Percentiles rank a stretch among this genome's conserved stretches.
These are phyloP conservation scores for Rhododendron vialii DNA, from an alignment of 148 eudicot genomes.

Conservation along the genomic window DNA sequence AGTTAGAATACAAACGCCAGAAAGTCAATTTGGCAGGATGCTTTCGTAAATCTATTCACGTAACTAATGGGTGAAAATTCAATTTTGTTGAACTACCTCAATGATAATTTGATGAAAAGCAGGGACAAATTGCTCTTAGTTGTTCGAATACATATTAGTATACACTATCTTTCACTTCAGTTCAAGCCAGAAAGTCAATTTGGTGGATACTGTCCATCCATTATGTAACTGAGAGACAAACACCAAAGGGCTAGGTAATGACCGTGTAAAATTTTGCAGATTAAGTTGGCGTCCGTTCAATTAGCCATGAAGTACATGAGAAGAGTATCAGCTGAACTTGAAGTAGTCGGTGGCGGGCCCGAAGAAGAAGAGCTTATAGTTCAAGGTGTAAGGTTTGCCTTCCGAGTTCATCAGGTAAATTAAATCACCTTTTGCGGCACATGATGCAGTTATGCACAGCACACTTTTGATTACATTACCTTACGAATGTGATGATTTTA, in stretches of 20 bases:
- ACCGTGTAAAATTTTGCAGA: constrained; percentile 34
- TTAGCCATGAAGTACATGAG: constrained; percentile 95
- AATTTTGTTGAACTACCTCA: background rate
- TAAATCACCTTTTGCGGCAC: background rate
- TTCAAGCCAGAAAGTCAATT: background rate
- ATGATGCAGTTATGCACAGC: background rate
- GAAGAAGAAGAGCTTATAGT: constrained; percentile 94
- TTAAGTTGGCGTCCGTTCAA: constrained; percentile 93
- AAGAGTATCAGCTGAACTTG: constrained; percentile 92
- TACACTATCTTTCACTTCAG: background rate
- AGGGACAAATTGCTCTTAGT: background rate
- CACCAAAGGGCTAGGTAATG: background rate
- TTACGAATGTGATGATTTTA: background rate
- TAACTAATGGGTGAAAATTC: background rate
- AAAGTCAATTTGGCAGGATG: background rate
- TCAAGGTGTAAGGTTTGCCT: constrained; percentile 92
- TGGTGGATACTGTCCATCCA: background rate
- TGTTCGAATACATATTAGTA: background rate
- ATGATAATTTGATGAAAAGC: background rate
- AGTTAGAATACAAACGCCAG: background rate
- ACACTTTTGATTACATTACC: background rate
- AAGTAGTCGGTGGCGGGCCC: constrained; percentile 57
- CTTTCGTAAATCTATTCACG: background rate
- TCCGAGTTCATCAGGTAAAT: constrained; percentile 92
- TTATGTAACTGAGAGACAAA: background rate